A percentile compares a stretch with the other conserved stretches of the same genome.
Evolutionary conservation across 164 flowering plant species (phyloP).

Genomic region (Macadamia tetraphylla): DNA sequence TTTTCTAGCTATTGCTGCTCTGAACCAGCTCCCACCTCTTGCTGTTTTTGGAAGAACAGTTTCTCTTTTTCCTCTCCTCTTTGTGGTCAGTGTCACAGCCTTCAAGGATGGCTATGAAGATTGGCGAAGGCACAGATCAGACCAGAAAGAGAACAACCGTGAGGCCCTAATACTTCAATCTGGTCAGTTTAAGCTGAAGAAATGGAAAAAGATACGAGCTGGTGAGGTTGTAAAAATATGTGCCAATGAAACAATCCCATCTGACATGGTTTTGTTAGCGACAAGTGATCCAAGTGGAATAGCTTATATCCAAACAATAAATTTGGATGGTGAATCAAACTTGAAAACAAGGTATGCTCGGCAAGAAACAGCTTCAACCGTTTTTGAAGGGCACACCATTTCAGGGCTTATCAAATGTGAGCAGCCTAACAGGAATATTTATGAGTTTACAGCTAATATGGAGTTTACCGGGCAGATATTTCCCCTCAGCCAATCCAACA

Average conservation of each 20-base stretch:
- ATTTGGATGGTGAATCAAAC: constrained; percentile 90
- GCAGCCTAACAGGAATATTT: constrained; percentile 87
- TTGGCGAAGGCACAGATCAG: constrained; percentile 92
- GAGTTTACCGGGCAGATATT: constrained; percentile 60
- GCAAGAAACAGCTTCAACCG: constrained; percentile 62
- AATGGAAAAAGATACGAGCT: constrained; percentile 68
- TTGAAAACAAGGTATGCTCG: constrained; percentile 90
- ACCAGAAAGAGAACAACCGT: constrained; percentile 72
- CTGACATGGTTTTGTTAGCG: constrained; percentile 82
- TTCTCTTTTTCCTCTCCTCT: constrained; percentile 84
- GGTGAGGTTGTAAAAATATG: constrained; percentile 80
- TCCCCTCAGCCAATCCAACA: constrained; percentile 81
- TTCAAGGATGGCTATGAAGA: constrained; percentile 96
- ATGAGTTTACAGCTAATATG: constrained; percentile 88
- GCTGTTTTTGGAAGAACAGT: constrained; percentile 95
- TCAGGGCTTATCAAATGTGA: constrained; percentile 77
- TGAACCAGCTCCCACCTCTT: constrained; percentile 94
- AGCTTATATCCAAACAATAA: constrained; percentile 91
- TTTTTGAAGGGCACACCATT: constrained; percentile 37
- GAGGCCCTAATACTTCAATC: constrained; percentile 56
- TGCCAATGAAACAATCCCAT: constrained; percentile 75
- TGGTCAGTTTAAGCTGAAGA: constrained; percentile 46
- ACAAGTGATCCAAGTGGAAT: constrained; percentile 87
- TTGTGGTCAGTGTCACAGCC: constrained; percentile 86
- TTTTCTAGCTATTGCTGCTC: constrained; percentile 83